phyloP scores from a whole-genome alignment of 352 stramenopile species.

The Phytophthora colocasiae region DNA sequence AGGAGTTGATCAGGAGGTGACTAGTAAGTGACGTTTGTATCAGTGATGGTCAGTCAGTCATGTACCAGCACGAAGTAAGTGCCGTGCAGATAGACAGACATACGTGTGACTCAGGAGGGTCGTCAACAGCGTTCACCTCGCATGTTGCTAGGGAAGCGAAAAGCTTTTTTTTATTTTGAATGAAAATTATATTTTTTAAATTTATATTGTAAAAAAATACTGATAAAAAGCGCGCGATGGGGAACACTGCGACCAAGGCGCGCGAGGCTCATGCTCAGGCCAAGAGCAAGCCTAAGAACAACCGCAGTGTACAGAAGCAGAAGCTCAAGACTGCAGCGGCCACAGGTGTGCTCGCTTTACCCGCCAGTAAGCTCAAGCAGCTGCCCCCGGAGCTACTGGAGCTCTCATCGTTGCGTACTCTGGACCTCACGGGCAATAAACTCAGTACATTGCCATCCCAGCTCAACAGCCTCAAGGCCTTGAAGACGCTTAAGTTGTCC shows the following conservation, averaged over 20 bases:
- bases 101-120: slow-evolving; percentile 3
- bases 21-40: slow-evolving; percentile 23
- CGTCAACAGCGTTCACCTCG: neutral
- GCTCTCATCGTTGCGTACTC: slow-evolving; percentile 61
- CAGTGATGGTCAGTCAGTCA: slow-evolving; percentile 2
- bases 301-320: slow-evolving; percentile 74
- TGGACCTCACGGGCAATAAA: slow-evolving; percentile 80
- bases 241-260: slow-evolving; percentile 70
- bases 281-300: slow-evolving; percentile 87
- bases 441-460: slow-evolving; percentile 56
- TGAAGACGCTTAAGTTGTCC: slow-evolving; percentile 83
- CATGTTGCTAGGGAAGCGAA: neutral
- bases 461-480: slow-evolving; percentile 45
- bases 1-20: slow-evolving; percentile 3
- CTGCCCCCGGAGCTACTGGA: slow-evolving; percentile 66
- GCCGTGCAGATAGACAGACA: slow-evolving; percentile 1
- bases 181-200: neutral
- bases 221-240: slow-evolving; percentile 39
- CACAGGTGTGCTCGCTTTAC: slow-evolving; percentile 77
- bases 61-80: slow-evolving; percentile 10
- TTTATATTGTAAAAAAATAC: too few relatives aligned
- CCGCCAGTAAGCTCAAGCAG: slow-evolving; percentile 77
- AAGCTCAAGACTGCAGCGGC: slow-evolving; percentile 69
- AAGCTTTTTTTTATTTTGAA: slow-evolving; percentile 14
- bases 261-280: slow-evolving; percentile 69